Base-by-base conservation (phyloP, 768 basidiomycete genomes). In the Daedaleopsis nitida region DNA sequence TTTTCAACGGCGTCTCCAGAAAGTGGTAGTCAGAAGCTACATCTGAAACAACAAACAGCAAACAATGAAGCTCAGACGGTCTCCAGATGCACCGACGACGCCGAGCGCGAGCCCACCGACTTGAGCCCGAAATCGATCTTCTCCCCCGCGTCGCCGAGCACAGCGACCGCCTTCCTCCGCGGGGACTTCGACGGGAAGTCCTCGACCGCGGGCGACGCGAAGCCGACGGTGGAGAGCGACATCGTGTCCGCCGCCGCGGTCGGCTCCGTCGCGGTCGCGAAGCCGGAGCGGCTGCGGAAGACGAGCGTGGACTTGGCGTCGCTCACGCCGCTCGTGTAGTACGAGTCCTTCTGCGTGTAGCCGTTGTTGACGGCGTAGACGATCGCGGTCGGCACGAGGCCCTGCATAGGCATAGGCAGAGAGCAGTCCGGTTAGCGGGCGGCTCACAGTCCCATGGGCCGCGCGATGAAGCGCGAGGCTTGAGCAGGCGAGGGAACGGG, bases 371-470 rank as follows among this genome's bases (percentile, higher is more conserved):
- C 60, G 44, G 54, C 55, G 44, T 44, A 44, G 34, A 61, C 35
- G 34, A 61, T 61, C 17, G 55, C n/a, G 19, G 54, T 61, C 12
- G 60, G 60, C n/a, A 61, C 51, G 43, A 61, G 55, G n/a, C 60
- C 60, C 60, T 61, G 27, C 5, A n/a, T 11, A 21, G 10, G 44
- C 14, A 16, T 6, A 45, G 9, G 44, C 9, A 17, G 8, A 16
- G 37, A 19, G 17, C 19, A n/a, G 57, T n/a, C 21, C 32, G 32
- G 16, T 19, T 3, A 19, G 9, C 21, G 12, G 27, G 27, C 27
- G 13, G 42, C n/a, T n/a, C n/a, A n/a, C n/a, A n/a, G n/a, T n/a
- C n/a, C n/a, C n/a, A n/a, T n/a, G n/a, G n/a, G n/a, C n/a, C n/a
- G 42, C n/a, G 42, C 42, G 42, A 43, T 14, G n/a, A n/a, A 43